Evolutionary conservation across 1,284 basidiomycete species (phyloP).

Genomic region (Rhodotorula sp.): DNA sequence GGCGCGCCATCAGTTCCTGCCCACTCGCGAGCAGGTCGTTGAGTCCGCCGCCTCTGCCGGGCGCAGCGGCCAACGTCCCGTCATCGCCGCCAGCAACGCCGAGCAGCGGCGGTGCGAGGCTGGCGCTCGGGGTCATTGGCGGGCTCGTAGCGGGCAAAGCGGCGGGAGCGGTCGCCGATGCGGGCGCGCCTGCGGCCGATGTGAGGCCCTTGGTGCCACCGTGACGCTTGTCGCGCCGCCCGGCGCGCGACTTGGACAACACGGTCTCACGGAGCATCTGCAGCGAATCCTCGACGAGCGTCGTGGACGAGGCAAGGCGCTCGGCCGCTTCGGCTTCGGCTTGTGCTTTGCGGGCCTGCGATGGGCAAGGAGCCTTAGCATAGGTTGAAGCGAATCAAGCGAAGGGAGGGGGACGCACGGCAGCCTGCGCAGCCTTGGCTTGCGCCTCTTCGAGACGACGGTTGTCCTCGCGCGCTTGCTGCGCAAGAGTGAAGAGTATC

Average conservation of each 20-base stretch:
- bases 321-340: constrained; percentile 28
- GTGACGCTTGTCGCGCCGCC: constrained; percentile 13
- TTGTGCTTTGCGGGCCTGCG: constrained; percentile 39
- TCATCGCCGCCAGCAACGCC: not conserved
- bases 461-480: constrained; percentile 37
- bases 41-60: constrained; percentile 12
- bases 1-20: constrained; percentile 22
- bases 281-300: constrained; percentile 39
- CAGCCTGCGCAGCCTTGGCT: constrained; percentile 22
- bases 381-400: fast-evolving
- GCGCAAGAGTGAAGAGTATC: not conserved
- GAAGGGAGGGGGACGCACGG: constrained; percentile 2
- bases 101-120: not conserved
- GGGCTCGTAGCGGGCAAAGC: too few relatives aligned
- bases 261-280: constrained; percentile 33
- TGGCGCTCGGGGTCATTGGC: not conserved
- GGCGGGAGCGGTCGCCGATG: too few relatives aligned
- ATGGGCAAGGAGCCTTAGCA: too few relatives aligned
- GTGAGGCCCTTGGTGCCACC: too few relatives aligned
- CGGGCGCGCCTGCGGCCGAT: too few relatives aligned
- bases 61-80: not conserved
- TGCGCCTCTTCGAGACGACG: constrained; percentile 22
- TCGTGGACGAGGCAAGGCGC: constrained; percentile 20
- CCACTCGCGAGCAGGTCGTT: constrained; percentile 29
- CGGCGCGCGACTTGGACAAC: constrained; percentile 27